phyloP scores from a whole-genome alignment of 495 filamentous ascomycete genomes.

The Aspergillus hancockii region DNA sequence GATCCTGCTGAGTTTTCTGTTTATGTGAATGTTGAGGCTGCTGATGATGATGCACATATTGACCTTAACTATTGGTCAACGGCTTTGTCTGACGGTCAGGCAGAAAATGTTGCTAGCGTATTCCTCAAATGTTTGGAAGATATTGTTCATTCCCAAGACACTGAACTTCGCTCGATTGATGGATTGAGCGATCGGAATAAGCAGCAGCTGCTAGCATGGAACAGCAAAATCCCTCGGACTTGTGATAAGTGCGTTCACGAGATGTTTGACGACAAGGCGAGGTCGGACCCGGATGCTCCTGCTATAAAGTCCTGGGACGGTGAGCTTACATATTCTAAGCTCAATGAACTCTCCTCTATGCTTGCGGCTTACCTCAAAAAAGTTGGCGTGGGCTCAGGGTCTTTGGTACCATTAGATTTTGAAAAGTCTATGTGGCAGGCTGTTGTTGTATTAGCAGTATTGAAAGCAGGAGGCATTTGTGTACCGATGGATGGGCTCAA shows the following conservation, averaged over 20 bases:
- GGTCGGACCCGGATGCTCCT: constrained; percentile 33
- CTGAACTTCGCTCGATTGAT: constrained; percentile 38
- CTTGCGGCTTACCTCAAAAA: constrained; percentile 45
- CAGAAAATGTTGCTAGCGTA: constrained; percentile 50
- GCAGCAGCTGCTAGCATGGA: constrained; percentile 46
- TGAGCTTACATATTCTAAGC: constrained; percentile 48
- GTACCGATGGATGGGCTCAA: constrained; percentile 36
- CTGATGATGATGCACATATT: constrained; percentile 45
- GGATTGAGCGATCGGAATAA: constrained; percentile 38
- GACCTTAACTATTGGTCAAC: constrained; percentile 61
- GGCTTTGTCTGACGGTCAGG: constrained; percentile 47
- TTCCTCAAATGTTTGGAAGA: constrained; percentile 48
- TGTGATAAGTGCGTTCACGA: constrained; percentile 47
- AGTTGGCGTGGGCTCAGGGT: constrained; percentile 41
- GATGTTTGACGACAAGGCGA: constrained; percentile 39
- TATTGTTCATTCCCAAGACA: constrained; percentile 36
- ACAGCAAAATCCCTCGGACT: constrained; percentile 35
- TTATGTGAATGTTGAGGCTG: constrained; percentile 55
- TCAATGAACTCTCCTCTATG: constrained; percentile 46
- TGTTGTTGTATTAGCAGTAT: constrained; percentile 41
- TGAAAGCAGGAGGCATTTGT: constrained; percentile 48
- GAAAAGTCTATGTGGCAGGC: constrained; percentile 43
- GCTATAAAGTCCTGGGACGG: constrained; percentile 54
- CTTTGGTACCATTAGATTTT: constrained; percentile 39
- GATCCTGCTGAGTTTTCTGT: constrained; percentile 59